Evolutionary conservation across 2,329 filamentous ascomycete species (phyloP).

Genomic region (Chrysoporthe austroafricana): DNA sequence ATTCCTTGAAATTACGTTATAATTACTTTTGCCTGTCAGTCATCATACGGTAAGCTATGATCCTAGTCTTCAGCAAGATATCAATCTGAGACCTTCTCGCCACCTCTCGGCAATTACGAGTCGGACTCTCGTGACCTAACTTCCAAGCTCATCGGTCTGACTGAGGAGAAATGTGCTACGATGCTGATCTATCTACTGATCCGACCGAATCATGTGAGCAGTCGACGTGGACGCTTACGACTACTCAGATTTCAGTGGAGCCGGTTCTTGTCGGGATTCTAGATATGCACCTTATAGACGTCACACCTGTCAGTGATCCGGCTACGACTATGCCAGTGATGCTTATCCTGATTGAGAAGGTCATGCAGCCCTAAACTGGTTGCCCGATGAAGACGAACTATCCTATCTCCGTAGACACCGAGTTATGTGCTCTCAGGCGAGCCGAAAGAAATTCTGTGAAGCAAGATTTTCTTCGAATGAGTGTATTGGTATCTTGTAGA

Average conservation of each 20-base stretch:
- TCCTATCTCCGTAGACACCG: neutral
- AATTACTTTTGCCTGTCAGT: too few species aligned
- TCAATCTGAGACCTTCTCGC: too few species aligned
- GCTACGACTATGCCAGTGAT: conserved; percentile 10
- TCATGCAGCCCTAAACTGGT: neutral
- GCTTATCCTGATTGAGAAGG: conserved; percentile 6
- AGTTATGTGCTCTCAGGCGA: neutral
- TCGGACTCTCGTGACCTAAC: neutral
- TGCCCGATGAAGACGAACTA: conserved; percentile 1
- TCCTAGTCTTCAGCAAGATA: too few species aligned
- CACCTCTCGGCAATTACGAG: neutral
- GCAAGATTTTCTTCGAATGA: neutral
- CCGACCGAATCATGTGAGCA: neutral
- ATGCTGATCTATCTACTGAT: neutral
- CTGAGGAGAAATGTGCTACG: neutral
- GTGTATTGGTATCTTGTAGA: conserved; percentile 3
- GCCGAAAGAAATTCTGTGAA: neutral
- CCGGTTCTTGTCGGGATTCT: conserved; percentile 1
- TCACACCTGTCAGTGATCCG: neutral
- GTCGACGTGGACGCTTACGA: conserved; percentile 15
- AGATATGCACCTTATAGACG: neutral
- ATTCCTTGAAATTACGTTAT: too few species aligned
- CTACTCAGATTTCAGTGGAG: neutral
- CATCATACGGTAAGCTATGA: too few species aligned
- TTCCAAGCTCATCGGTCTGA: neutral